These are phyloP conservation scores for Histomonas meleagridis DNA, from an alignment of 208 protist species.

Conservation along the genomic window DNA sequence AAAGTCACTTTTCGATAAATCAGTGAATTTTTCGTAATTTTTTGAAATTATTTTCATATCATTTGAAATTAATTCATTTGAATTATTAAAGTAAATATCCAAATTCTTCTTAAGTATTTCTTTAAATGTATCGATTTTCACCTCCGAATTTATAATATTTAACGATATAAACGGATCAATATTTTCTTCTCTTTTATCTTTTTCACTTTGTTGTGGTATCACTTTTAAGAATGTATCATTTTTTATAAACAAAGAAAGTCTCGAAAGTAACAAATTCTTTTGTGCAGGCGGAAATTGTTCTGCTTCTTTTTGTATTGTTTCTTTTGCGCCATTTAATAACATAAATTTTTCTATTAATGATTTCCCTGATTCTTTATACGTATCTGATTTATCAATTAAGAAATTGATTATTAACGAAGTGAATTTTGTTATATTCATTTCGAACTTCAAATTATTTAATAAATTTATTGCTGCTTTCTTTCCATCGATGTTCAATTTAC, in stretches of 20 bases:
- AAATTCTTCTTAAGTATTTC: not conserved
- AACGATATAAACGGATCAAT: conserved; percentile 15
- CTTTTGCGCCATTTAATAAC: not conserved
- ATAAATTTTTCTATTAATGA: not conserved
- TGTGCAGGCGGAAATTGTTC: conserved; percentile 4
- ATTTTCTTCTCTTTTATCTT: not conserved
- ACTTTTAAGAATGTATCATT: too few relatives aligned
- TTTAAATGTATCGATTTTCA: not conserved
- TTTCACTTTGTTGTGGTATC: too few relatives aligned
- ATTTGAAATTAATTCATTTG: not conserved
- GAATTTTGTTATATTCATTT: not conserved
- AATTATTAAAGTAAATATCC: not conserved
- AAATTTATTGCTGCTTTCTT: not conserved
- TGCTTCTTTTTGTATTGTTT: not conserved
- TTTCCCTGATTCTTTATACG: not conserved
- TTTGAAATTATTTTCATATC: not conserved
- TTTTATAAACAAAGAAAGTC: not conserved
- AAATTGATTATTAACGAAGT: not conserved
- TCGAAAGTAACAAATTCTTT: not conserved
- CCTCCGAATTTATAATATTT: not conserved
- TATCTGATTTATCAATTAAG: not conserved
- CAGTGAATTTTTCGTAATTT: not conserved
- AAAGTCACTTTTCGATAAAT: not conserved
- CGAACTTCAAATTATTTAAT: not conserved
- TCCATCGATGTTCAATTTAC: not conserved